Base-by-base conservation (phyloP, 2,329 filamentous ascomycete species). In the Scytalidium sp. region DNA sequence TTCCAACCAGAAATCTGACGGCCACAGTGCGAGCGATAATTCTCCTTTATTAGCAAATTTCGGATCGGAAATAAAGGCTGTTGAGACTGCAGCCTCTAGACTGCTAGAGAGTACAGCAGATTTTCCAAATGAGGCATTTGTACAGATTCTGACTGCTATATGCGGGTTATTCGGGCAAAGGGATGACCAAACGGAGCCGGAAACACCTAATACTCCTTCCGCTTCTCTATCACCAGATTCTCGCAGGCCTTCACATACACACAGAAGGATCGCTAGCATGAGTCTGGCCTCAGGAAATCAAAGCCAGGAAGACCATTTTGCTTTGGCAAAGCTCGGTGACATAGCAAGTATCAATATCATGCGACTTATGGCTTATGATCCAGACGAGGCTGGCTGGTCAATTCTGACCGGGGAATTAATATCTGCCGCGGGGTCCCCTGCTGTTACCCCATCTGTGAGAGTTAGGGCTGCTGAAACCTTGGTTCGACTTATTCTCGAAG, bases 21-120 rank as follows among this genome's bases (percentile, higher is more conserved):
- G 72, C 70, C 15, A 70, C 63, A 32, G 71, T 62, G 44, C 67
- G 67, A 49, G 46, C 39, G 61, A 60, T 40, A 51, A 47, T 23
- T 56, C 57, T 21, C 63, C 41, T 19, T 70, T 81, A 49, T 78
- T 83, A 57, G 76, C 77, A 9, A 90, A 89, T 59, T 85, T 97
- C 60, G 83, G 82, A 32, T 76, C 81, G 0, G 94, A 99, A 64
- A 87, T 96, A 22, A 82, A 87, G 52, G 90, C 94, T 25, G 93
- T 97, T 0, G 90, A 97, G 66, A 86, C 87, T 6, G 94, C 94
- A 2, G 90, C 91, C 1, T 84, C 84, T 1, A 84, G 94, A 54
- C 75, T 99, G 17, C 85, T 97, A 50, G 94, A 97, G 65, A 96
- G 91, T 68, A 97, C 92, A 0, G 78, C 87, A 15, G 92, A 97